Evolutionary conservation across 1,139 yeast species (phyloP).

Genomic region (Wickerhamomyces sp.): DNA sequence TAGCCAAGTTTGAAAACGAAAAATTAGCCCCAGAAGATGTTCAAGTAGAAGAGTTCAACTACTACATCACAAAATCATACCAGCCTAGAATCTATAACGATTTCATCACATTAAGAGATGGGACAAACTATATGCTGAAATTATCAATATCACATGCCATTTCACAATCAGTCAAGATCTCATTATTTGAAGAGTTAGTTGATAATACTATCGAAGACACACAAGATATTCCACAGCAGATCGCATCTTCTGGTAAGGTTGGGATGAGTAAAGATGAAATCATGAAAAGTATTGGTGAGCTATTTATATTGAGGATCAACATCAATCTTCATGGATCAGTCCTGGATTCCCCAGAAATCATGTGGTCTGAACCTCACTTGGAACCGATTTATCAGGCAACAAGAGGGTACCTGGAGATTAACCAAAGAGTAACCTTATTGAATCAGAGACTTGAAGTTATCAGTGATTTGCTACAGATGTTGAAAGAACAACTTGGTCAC

Average conservation of each 20-base stretch:
- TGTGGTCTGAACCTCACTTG: constrained; percentile 98
- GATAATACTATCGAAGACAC: constrained; percentile 96
- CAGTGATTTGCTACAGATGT: constrained; percentile 88
- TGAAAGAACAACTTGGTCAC: constrained; percentile 94
- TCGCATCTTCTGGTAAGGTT: constrained; percentile 91
- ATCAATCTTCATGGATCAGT: constrained; percentile 94
- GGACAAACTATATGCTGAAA: constrained; percentile 84
- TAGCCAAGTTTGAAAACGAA: constrained; percentile 86
- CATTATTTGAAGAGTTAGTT: constrained; percentile 89
- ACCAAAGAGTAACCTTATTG: constrained; percentile 82
- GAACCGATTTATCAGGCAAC: constrained; percentile 97
- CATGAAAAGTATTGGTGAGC: constrained; percentile 94
- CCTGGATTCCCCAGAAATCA: constrained; percentile 90
- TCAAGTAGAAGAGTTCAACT: constrained; percentile 90
- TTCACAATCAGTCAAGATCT: constrained; percentile 90
- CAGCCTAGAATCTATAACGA: constrained; percentile 96
- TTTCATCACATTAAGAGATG: constrained; percentile 87
- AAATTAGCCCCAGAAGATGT: constrained; percentile 87
- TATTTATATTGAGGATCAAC: constrained; percentile 84
- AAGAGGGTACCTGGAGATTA: constrained; percentile 89
- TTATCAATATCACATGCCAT: constrained; percentile 86
- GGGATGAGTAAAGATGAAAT: constrained; percentile 91
- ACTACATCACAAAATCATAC: constrained; percentile 86
- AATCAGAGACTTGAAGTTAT: constrained; percentile 93
- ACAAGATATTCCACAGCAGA: constrained; percentile 93